These are phyloP conservation scores for Fusarium drepaniforme DNA, from an alignment of 2,329 filamentous ascomycete species.

Conservation along the genomic window DNA sequence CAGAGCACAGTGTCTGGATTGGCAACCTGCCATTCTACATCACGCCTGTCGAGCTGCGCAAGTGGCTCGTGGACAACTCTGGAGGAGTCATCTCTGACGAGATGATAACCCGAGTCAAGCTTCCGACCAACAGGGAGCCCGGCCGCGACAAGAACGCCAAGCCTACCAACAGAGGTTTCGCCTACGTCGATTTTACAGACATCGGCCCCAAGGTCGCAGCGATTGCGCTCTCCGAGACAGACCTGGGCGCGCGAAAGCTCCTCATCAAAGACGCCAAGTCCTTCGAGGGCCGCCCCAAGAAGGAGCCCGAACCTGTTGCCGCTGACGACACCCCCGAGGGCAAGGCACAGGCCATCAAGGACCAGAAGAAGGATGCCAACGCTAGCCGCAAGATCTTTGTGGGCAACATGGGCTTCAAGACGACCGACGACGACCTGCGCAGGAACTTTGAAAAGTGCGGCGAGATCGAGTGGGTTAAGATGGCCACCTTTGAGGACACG, in stretches of 20 bases:
- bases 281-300: slow-evolving; percentile 89
- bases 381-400: slow-evolving; percentile 89
- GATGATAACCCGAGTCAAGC: slow-evolving; percentile 85
- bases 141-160: slow-evolving; percentile 49
- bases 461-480: slow-evolving; percentile 82
- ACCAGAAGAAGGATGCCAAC: slow-evolving; percentile 60
- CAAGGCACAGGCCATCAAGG: slow-evolving; percentile 49
- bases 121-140: slow-evolving; percentile 74
- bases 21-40: slow-evolving; percentile 92
- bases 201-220: slow-evolving; percentile 80
- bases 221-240: slow-evolving; percentile 86
- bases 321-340: slow-evolving; percentile 45
- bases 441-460: slow-evolving; percentile 90
- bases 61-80: slow-evolving; percentile 82
- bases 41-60: slow-evolving; percentile 79
- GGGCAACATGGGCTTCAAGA: slow-evolving; percentile 87
- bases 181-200: slow-evolving; percentile 91
- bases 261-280: slow-evolving; percentile 94
- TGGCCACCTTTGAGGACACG: slow-evolving; percentile 95
- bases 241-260: slow-evolving; percentile 80
- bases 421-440: slow-evolving; percentile 82
- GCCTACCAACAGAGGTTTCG: slow-evolving; percentile 87
- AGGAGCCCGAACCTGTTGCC: slow-evolving; percentile 58
- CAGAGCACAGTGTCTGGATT: slow-evolving; percentile 92
- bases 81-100: slow-evolving; percentile 74